Base-by-base conservation (phyloP, 139 green algal genomes). In the Chlorella ohadii region DNA sequence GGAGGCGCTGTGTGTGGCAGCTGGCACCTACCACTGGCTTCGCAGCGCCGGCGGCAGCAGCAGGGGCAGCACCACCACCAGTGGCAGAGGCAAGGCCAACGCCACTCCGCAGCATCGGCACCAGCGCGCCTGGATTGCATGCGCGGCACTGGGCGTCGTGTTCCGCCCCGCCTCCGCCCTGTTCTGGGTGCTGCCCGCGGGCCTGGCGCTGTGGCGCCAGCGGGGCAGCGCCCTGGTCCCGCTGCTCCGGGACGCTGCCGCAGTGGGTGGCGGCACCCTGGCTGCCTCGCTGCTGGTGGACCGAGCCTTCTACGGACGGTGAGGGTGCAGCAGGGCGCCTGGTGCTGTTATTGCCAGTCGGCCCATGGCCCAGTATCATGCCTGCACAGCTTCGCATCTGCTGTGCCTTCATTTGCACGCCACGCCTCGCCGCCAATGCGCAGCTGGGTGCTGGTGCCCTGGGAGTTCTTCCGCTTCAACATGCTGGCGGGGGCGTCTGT, bases 391-490 rank as follows among this genome's bases (percentile, higher is more conserved):
- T n/a, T n/a, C n/a, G n/a, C n/a, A n/a, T 77, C 5, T 56, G 6
- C 39, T 51, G 44, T 6, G 13, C 11, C 70, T 36, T 9, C 27
- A 34, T 33, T 33, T 47, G 9, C 34, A 17, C n/a, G n/a, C n/a
- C n/a, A 1, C 67, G 28, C 5, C 67, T 11, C 20, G 36, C 27
- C 19, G 38, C 11, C 13, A 33, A 3, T n/a, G 4, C 31, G 82
- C 83, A 90, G 90, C 33, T 93, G 89, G 89, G 82, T 92, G 41
- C 44, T 91, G 63, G 87, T 89, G 15, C 86, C 91, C 25, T 93
- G 88, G 91, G 64, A 95, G 59, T 96, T 96, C 66, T 38, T 94
- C 20, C 86, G 83, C 7, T 96, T 96, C 84, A 96, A 96, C 77
- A 38, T 96, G 33, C 66, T 96, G 19, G n/a, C 84, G 1, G 87